Evolutionary conservation across 139 green algal genomes (phyloP).

Genomic region (Tetradesmus lagerheimii): DNA sequence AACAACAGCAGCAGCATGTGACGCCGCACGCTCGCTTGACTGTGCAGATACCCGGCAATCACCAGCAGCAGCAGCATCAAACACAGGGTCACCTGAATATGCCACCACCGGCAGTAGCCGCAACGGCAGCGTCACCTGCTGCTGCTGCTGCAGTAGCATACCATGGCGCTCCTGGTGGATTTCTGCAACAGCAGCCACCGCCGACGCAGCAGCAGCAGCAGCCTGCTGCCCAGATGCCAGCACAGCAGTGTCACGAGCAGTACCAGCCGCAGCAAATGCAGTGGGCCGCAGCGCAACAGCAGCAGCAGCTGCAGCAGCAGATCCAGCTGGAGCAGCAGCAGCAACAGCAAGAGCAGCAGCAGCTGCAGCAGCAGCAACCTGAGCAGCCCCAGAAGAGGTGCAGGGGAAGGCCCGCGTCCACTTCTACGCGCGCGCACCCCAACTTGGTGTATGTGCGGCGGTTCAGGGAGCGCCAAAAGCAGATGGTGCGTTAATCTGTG

Average conservation of each 20-base stretch:
- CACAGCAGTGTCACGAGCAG: neutral
- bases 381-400: neutral
- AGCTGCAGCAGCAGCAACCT: neutral
- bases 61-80: neutral
- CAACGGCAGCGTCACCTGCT: neutral
- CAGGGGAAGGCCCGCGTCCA: neutral
- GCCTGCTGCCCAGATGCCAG: neutral
- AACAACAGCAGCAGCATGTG: neutral
- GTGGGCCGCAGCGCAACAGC: neutral
- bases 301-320: neutral
- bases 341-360: neutral
- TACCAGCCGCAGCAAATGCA: neutral
- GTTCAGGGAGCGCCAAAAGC: constrained; percentile 7
- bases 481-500: neutral
- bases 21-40: too few species aligned
- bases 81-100: neutral
- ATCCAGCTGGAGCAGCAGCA: neutral
- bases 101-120: neutral
- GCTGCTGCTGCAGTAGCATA: neutral
- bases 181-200: neutral
- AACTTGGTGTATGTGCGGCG: constrained; percentile 31
- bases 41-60: too few species aligned
- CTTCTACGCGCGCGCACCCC: neutral
- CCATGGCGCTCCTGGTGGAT: neutral
- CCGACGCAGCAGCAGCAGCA: neutral